Conservation (phyloP, 306 rosid genomes). For the Cicer arietinum region DNA sequence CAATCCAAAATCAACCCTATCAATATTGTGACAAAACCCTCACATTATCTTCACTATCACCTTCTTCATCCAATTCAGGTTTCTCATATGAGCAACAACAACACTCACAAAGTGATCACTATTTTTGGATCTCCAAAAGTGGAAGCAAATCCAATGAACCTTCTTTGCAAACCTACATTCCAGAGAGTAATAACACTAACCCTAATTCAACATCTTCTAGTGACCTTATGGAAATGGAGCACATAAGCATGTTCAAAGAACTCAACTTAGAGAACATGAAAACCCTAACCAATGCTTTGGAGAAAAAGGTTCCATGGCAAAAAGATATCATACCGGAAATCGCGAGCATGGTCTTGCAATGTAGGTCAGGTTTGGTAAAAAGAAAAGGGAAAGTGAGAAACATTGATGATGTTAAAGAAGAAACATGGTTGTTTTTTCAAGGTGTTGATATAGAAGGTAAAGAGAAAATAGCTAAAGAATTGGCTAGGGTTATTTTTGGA, state of each 20-base stretch:
- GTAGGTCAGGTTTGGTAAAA: conserved; percentile 73
- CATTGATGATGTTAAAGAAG: conserved; percentile 63
- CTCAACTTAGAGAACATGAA: conserved; percentile 66
- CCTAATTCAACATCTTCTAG: conserved; percentile 75
- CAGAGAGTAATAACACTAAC: conserved; percentile 31
- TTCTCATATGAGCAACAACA: conserved; percentile 58
- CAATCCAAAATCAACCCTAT: conserved; percentile 64
- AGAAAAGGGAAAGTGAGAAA: conserved; percentile 61
- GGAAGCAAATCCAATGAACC: conserved; percentile 49
- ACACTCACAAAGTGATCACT: conserved; percentile 45
- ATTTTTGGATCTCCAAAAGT: conserved; percentile 53
- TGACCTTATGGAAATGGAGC: conserved; percentile 71
- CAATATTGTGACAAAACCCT: conserved; percentile 63
- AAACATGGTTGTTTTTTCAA: conserved; percentile 93
- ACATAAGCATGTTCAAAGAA: conserved; percentile 65
- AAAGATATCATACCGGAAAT: conserved; percentile 72
- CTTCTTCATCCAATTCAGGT: conserved; percentile 73
- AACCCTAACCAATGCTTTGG: conserved; percentile 75
- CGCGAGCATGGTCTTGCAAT: conserved; percentile 69
- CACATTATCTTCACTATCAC: conserved; percentile 67
- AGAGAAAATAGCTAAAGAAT: conserved; percentile 73
- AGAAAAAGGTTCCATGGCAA: conserved; percentile 82
- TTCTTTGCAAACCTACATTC: conserved; percentile 58
- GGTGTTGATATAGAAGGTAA: conserved; percentile 75
- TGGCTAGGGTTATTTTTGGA: conserved; percentile 74